phyloP scores from a whole-genome alignment of 2,329 filamentous ascomycete genomes.

The Reticulascus tulasneorum region DNA sequence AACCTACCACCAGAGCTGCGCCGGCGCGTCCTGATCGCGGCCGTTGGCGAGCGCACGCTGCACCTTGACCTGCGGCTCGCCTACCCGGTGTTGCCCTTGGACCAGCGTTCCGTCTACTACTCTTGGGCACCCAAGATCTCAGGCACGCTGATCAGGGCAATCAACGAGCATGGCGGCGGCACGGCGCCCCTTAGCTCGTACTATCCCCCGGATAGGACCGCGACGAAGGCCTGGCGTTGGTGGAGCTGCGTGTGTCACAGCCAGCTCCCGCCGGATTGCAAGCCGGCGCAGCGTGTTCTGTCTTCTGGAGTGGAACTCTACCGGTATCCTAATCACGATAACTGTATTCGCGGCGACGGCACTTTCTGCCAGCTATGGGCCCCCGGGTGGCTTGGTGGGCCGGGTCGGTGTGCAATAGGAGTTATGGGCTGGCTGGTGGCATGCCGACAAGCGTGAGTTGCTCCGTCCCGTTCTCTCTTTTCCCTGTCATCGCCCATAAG shows the following conservation, averaged over 20 bases:
- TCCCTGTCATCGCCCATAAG: too few species aligned
- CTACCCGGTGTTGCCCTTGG: background rate
- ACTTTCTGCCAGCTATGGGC: slow-evolving; percentile 17
- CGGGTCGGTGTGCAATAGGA: slow-evolving; percentile 19
- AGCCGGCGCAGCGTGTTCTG: background rate
- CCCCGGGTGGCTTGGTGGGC: too few species aligned
- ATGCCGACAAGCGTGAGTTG: slow-evolving; percentile 24
- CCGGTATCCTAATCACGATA: background rate
- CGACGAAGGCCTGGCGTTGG: slow-evolving; percentile 20
- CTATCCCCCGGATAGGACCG: slow-evolving; percentile 1
- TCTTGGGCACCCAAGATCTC: too few species aligned
- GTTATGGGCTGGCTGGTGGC: slow-evolving; percentile 25
- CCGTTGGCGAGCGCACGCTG: slow-evolving; percentile 18
- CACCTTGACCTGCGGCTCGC: slow-evolving; percentile 20
- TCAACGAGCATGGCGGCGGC: slow-evolving; percentile 1
- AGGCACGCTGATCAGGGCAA: too few species aligned
- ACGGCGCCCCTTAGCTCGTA: background rate
- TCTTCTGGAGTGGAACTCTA: background rate
- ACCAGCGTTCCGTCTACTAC: too few species aligned
- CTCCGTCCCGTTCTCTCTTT: too few species aligned
- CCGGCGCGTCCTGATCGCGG: slow-evolving; percentile 21
- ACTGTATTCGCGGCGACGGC: slow-evolving; percentile 1
- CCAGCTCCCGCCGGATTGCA: slow-evolving; percentile 5
- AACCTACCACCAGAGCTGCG: slow-evolving; percentile 29
- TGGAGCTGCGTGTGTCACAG: slow-evolving; percentile 22